A percentile compares a stretch with the other conserved stretches of the same genome.
Evolutionary conservation across 768 basidiomycete genomes (phyloP).

Genomic region (Lentinula edodes): DNA sequence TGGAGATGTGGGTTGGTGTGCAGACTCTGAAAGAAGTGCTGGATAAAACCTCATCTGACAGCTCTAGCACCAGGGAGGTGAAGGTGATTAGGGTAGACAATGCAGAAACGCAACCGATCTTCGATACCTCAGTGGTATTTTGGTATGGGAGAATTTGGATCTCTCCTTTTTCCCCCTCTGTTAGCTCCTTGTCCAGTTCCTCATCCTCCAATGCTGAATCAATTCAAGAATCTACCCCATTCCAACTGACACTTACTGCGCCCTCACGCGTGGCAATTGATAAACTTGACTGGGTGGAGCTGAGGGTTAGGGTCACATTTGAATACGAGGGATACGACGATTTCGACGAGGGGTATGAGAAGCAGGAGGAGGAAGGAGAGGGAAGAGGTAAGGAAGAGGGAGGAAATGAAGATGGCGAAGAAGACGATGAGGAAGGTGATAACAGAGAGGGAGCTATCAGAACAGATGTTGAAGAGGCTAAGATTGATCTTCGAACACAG

Average conservation of each 20-base stretch:
- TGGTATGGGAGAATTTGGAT: neutral
- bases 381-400: neutral
- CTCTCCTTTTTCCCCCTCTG: neutral
- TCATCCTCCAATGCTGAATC: too few species aligned
- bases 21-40: neutral
- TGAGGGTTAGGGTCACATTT: neutral
- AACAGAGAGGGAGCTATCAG: too few species aligned
- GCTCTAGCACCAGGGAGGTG: neutral
- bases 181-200: slow-evolving; percentile 37
- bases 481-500: neutral
- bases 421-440: too few species aligned
- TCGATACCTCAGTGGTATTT: neutral
- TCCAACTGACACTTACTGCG: slow-evolving; percentile 66
- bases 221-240: slow-evolving; percentile 46
- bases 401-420: neutral
- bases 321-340: neutral
- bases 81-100: neutral
- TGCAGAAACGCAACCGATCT: neutral
- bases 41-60: too few species aligned
- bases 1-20: neutral
- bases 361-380: slow-evolving; percentile 11
- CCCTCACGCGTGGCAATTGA: slow-evolving; percentile 29
- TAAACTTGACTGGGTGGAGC: neutral
- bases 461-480: neutral
- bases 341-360: neutral